Evolutionary conservation across 2,329 filamentous ascomycete genomes (phyloP).

Genomic region (Emergomyces orientalis): DNA sequence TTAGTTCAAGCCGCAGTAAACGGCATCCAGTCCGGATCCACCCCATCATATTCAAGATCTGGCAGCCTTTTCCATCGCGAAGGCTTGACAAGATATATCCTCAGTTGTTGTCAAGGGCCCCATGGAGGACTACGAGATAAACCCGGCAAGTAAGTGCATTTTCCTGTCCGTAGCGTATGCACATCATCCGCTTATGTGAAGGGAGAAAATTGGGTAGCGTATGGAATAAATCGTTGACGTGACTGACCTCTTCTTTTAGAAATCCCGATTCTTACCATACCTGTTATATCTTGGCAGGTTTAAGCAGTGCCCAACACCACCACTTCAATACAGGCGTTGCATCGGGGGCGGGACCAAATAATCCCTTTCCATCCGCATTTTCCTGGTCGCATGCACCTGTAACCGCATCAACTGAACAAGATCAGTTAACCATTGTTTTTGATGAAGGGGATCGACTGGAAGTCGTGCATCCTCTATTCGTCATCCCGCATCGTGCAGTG

Average conservation of each 20-base stretch:
- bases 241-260: constrained; percentile 35
- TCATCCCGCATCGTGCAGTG: constrained; percentile 63
- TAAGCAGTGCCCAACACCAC: constrained; percentile 68
- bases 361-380: constrained; percentile 30
- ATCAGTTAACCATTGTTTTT: constrained; percentile 46
- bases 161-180: constrained; percentile 3
- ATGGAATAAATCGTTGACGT: neutral
- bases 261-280: constrained; percentile 83
- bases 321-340: constrained; percentile 11
- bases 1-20: constrained; percentile 71
- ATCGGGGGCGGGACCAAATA: constrained; percentile 10
- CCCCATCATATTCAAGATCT: constrained; percentile 18
- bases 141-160: constrained; percentile 63
- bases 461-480: constrained; percentile 73
- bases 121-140: constrained; percentile 85
- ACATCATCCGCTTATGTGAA: constrained; percentile 5
- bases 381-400: constrained; percentile 33
- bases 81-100: constrained; percentile 78
- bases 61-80: constrained; percentile 63
- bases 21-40: constrained; percentile 35
- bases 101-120: constrained; percentile 74
- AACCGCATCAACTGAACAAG: constrained; percentile 39
- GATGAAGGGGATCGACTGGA: constrained; percentile 60
- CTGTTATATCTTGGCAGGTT: constrained; percentile 78
- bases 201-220: neutral